Evolutionary conservation across 345 rosid species (phyloP).

Genomic region (Microcos paniculata): DNA sequence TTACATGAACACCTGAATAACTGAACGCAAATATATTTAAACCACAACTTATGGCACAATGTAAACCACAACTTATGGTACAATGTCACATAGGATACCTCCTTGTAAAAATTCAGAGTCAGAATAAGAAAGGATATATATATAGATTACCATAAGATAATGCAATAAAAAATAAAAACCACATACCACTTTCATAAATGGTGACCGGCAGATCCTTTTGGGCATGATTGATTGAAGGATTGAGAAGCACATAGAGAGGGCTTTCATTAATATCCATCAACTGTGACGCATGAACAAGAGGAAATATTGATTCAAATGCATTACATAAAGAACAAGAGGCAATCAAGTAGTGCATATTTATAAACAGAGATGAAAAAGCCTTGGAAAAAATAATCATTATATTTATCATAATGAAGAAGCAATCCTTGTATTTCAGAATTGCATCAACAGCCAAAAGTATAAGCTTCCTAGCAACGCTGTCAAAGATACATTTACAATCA

Average conservation of each 20-base stretch:
- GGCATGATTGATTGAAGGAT: constrained; percentile 79
- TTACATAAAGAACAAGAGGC: not conserved
- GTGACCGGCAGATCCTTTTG: constrained; percentile 95
- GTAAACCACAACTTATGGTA: not conserved
- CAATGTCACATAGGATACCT: not conserved
- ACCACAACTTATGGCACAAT: no score
- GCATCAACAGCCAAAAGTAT: not conserved
- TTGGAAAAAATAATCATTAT: not conserved
- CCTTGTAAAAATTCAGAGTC: not conserved
- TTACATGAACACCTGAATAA: not conserved
- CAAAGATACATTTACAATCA: not conserved
- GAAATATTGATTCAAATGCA: not conserved
- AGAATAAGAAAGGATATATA: not conserved
- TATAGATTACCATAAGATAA: not conserved
- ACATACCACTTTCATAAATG: constrained; percentile 84
- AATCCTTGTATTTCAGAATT: not conserved
- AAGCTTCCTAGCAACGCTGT: not conserved
- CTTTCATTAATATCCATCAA: constrained; percentile 97
- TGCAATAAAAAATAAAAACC: not conserved
- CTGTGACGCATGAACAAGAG: constrained; percentile 40
- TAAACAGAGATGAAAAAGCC: not conserved
- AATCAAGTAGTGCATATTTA: not conserved
- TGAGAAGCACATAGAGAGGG: constrained; percentile 87
- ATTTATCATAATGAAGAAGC: not conserved
- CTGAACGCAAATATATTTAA: not conserved